Percentiles rank a stretch among this genome's conserved stretches.
Evolutionary conservation across 345 rosid species (phyloP).

Genomic region (Diplotaxis tenuifolia): DNA sequence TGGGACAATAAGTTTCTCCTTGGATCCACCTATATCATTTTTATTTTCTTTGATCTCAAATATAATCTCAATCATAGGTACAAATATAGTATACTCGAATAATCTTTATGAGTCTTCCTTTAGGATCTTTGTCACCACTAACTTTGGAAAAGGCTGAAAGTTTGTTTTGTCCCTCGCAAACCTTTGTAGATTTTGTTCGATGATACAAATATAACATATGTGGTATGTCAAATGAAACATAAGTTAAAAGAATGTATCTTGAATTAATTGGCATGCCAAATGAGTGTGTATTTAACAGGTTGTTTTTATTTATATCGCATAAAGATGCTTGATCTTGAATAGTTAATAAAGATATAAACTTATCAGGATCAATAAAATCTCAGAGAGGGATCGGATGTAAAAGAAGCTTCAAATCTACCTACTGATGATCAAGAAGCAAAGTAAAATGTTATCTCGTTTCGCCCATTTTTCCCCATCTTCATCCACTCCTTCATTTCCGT

Average conservation of each 20-base stretch:
- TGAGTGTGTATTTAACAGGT: neutral
- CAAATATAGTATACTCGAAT: neutral
- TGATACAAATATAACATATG: neutral
- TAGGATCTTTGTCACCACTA: conserved; percentile 31
- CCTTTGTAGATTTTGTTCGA: conserved; percentile 3
- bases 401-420: conserved; percentile 28
- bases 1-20: conserved; percentile 17
- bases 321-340: conserved; percentile 6
- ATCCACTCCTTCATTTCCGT: conserved; percentile 4
- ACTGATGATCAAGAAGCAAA: conserved; percentile 25
- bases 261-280: neutral
- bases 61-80: neutral
- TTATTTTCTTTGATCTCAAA: neutral
- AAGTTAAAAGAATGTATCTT: neutral
- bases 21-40: neutral
- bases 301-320: neutral
- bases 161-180: conserved; percentile 22
- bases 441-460: conserved; percentile 23
- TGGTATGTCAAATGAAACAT: neutral
- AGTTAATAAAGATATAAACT: conserved; percentile 2
- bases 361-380: conserved; percentile 23
- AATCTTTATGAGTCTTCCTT: conserved; percentile 17
- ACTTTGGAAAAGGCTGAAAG: conserved; percentile 29
- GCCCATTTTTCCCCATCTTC: conserved; percentile 27
- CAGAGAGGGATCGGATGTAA: conserved; percentile 17